phyloP scores from a whole-genome alignment of 441 rosid genomes.

The Croton laevigatus region DNA sequence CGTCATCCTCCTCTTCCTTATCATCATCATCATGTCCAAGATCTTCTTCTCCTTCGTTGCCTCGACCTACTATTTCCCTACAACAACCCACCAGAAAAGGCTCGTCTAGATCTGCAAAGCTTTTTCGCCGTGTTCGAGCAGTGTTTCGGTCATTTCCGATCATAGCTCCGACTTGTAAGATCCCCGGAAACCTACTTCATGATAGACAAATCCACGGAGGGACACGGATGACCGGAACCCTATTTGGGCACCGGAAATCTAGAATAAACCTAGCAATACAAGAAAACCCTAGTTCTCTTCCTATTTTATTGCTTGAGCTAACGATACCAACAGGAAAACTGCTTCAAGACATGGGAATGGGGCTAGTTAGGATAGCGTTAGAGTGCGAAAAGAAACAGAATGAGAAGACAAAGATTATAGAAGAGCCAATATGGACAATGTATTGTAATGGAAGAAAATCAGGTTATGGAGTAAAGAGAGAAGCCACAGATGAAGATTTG shows the following conservation, averaged over 20 bases:
- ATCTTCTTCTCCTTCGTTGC: slow-evolving; percentile 6
- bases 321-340: slow-evolving; percentile 70
- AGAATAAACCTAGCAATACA: slow-evolving; percentile 69
- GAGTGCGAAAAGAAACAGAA: slow-evolving; percentile 71
- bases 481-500: slow-evolving; percentile 69
- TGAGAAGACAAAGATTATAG: slow-evolving; percentile 55
- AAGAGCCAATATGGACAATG: slow-evolving; percentile 77
- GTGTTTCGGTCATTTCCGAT: slow-evolving; percentile 78
- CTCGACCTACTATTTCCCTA: slow-evolving; percentile 27
- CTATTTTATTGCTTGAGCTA: slow-evolving; percentile 55
- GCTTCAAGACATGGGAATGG: slow-evolving; percentile 67
- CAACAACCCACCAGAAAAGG: slow-evolving; percentile 36
- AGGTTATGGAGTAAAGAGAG: slow-evolving; percentile 75
- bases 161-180: slow-evolving; percentile 57
- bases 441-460: slow-evolving; percentile 69
- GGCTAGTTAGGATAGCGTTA: slow-evolving; percentile 65
- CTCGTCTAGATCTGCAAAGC: slow-evolving; percentile 36
- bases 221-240: slow-evolving; percentile 69
- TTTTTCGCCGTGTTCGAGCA: slow-evolving; percentile 53
- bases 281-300: slow-evolving; percentile 65
- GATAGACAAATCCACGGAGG: slow-evolving; percentile 71
- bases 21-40: neutral
- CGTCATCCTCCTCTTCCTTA: neutral
- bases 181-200: slow-evolving; percentile 39
- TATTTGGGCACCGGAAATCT: slow-evolving; percentile 65